These are phyloP conservation scores for Torrubiellomyces zombiae DNA, from an alignment of 2,329 filamentous ascomycete genomes.

Conservation along the genomic window DNA sequence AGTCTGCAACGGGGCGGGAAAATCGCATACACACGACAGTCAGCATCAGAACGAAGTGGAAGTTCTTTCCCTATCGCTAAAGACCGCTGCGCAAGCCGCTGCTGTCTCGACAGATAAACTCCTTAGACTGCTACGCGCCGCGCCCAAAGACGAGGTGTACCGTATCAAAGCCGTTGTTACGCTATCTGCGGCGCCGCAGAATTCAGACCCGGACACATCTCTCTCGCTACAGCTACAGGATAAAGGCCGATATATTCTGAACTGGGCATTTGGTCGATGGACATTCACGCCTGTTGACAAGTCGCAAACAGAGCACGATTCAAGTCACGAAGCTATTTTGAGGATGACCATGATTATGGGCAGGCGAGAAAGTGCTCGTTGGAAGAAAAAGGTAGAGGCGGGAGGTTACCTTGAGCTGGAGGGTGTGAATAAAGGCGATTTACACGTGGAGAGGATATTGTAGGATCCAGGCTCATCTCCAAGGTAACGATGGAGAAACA, in stretches of 20 bases:
- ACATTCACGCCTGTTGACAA: constrained; percentile 52
- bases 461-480: constrained; percentile 15
- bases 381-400: constrained; percentile 55
- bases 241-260: constrained; percentile 61
- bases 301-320: constrained; percentile 30
- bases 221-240: constrained; percentile 16
- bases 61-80: constrained; percentile 67
- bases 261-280: constrained; percentile 97
- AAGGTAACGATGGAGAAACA: constrained; percentile 2
- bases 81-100: constrained; percentile 18
- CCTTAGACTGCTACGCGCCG: constrained; percentile 47
- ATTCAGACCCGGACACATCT: constrained; percentile 32
- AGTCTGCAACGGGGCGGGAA: constrained; percentile 13
- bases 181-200: constrained; percentile 26
- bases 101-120: constrained; percentile 44
- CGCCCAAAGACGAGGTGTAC: constrained; percentile 88
- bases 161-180: constrained; percentile 65
- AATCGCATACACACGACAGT: constrained; percentile 19
- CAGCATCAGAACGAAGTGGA: constrained; percentile 75
- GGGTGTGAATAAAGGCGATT: constrained; percentile 24
- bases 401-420: constrained; percentile 36
- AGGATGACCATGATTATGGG: constrained; percentile 64
- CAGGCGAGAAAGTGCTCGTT: constrained; percentile 56
- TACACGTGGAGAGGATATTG: constrained; percentile 35
- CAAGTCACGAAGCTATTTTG: constrained; percentile 37